Evolutionary conservation across 345 rosid genomes (phyloP), one percentile per base, ranked within the genome.

Genomic region (Hypericum perforatum): DNA sequence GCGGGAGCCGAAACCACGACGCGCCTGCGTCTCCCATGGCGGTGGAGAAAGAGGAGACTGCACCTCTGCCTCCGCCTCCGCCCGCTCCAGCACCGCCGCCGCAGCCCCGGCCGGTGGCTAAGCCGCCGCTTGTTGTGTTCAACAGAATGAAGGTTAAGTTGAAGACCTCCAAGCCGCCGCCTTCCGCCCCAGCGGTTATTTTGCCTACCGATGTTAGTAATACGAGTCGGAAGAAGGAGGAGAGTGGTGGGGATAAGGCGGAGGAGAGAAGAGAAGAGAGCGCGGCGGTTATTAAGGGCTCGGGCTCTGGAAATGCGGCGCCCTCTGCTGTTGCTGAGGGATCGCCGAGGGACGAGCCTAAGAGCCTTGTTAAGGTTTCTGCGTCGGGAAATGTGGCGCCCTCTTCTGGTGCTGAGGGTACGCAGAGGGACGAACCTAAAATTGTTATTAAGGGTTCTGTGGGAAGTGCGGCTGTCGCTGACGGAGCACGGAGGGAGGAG

Each of bases 101-200:
- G 82, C 76, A 65, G 82, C 77, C 8, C 74, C 82, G 8, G 45
- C 64, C 52, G 85, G 74, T 63, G 77, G 74, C 43, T 7, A 13
- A 46, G 63, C 74, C 8, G 39, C 49, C 0, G 88, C 61, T 1
- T 87, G 74, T 60, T 57, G 82, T 0, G 67, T 77, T 46, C 80
- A 80, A 12, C 81, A 22, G 82, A 39, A 87, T 85, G 38, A 85
- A 92, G 73, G 94, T 92, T 37, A 88, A 88, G 76, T 65, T 88
- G 49, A 85, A 82, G 78, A 76, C 84, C 54, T 63, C 90, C 0
- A 85, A 77, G 78, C 39, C 67, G 7, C 62, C 80, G 53, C 95
- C 85, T 41, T 76, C 83, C 32, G 32, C 6, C 80, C 69, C 38
- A 65, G 71, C 59, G 92, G 79, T 22, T 22, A 22, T 22, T 22